Percentiles rank a stretch among this genome's conserved stretches.
Evolutionary conservation across 345 rosid species (phyloP).

Genomic region (thale cress (Arabidopsis thaliana)): TAIR10.1 NC_003076.8:711501-712000

Average conservation of each 20-base stretch:
- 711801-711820: slow-evolving; percentile 24
- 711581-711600: slow-evolving; percentile 88
- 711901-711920: not conserved
- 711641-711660: slow-evolving; percentile 75
- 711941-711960: slow-evolving; percentile 88
- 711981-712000: slow-evolving; percentile 73
- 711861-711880: not conserved
- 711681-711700: slow-evolving; percentile 89
- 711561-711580: slow-evolving; percentile 65
- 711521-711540: not conserved
- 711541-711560: not conserved
- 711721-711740: slow-evolving; percentile 84
- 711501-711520: not conserved
- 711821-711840: not conserved
- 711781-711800: slow-evolving; percentile 76
- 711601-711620: slow-evolving; percentile 84
- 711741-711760: slow-evolving; percentile 77
- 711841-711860: not conserved
- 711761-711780: slow-evolving; percentile 83
- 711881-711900: not conserved
- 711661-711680: slow-evolving; percentile 84
- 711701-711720: slow-evolving; percentile 82
- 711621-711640: slow-evolving; percentile 95
- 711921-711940: slow-evolving; percentile 11
- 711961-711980: slow-evolving; percentile 91